phyloP scores from a whole-genome alignment of 257 asterid species.

The Nicotiana tomentosiformis region DNA sequence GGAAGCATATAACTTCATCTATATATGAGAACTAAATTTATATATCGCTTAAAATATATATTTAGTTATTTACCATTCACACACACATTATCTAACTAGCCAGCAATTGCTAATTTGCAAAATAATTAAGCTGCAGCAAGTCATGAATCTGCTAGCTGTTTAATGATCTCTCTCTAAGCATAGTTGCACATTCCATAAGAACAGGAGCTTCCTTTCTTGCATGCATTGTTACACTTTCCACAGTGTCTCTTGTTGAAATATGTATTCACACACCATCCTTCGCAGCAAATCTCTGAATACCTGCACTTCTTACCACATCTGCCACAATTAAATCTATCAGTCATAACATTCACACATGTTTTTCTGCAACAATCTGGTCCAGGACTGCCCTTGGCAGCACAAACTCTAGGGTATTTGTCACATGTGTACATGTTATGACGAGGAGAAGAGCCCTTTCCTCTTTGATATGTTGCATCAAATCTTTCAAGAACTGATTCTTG shows the following conservation, averaged over 20 bases:
- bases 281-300: slow-evolving; percentile 22
- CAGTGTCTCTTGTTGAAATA: slow-evolving; percentile 24
- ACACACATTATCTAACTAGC: not conserved
- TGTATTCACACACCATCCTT: slow-evolving; percentile 22
- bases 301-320: slow-evolving; percentile 27
- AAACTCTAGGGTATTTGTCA: slow-evolving; percentile 25
- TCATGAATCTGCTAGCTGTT: not conserved
- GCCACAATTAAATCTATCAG: slow-evolving; percentile 23
- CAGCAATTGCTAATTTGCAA: not conserved
- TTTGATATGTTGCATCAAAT: not conserved
- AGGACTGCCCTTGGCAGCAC: slow-evolving; percentile 20
- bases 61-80: not conserved
- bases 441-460: not conserved
- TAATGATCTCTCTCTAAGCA: not conserved
- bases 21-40: not conserved
- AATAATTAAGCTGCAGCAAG: not conserved
- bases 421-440: slow-evolving; percentile 14
- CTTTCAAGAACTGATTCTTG: slow-evolving; percentile 1
- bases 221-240: slow-evolving; percentile 28
- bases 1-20: not conserved
- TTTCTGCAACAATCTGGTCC: slow-evolving; percentile 35
- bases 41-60: not conserved
- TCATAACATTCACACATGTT: slow-evolving; percentile 30
- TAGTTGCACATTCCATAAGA: slow-evolving; percentile 29
- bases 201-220: slow-evolving; percentile 23